Conservation (phyloP, 805 yeast genomes). For the Monosporozyma servazzii region DNA sequence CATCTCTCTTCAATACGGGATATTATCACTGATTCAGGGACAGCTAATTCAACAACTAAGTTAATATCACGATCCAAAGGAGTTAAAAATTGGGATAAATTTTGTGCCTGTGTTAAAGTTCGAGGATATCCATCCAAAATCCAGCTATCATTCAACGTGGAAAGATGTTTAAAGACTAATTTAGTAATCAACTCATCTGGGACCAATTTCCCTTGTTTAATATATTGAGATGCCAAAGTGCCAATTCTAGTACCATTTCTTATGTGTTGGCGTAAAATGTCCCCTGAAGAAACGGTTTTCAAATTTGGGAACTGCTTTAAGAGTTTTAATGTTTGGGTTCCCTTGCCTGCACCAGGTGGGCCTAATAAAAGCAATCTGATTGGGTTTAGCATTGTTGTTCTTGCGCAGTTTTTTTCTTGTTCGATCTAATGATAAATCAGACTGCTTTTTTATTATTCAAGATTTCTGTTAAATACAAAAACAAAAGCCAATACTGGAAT, state of each 20-base stretch:
- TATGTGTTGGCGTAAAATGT: constrained; percentile 64
- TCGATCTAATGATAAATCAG: too few relatives aligned
- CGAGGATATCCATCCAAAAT: constrained; percentile 90
- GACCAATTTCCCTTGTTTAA: constrained; percentile 55
- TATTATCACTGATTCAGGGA: constrained; percentile 75
- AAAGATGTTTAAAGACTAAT: constrained; percentile 30
- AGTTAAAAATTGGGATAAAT: constrained; percentile 39
- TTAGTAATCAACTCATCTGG: constrained; percentile 64
- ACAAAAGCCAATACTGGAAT: too few relatives aligned
- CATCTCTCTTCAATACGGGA: constrained; percentile 77
- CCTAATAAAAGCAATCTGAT: constrained; percentile 69
- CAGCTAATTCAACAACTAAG: constrained; percentile 76
- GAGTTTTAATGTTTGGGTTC: constrained; percentile 70
- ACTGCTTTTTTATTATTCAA: neutral
- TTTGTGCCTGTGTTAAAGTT: constrained; percentile 61
- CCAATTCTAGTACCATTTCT: constrained; percentile 47
- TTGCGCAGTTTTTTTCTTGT: neutral
- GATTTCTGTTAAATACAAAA: neutral
- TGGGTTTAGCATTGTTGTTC: constrained; percentile 27
- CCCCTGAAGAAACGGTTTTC: constrained; percentile 72
- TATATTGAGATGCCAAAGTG: constrained; percentile 43
- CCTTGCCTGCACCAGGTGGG: constrained; percentile 95
- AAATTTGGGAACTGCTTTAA: constrained; percentile 45
- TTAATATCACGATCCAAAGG: constrained; percentile 41
- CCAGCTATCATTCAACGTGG: constrained; percentile 46